These are phyloP conservation scores for Nakazawaea populi DNA, from an alignment of 805 yeast species.

Conservation along the genomic window DNA sequence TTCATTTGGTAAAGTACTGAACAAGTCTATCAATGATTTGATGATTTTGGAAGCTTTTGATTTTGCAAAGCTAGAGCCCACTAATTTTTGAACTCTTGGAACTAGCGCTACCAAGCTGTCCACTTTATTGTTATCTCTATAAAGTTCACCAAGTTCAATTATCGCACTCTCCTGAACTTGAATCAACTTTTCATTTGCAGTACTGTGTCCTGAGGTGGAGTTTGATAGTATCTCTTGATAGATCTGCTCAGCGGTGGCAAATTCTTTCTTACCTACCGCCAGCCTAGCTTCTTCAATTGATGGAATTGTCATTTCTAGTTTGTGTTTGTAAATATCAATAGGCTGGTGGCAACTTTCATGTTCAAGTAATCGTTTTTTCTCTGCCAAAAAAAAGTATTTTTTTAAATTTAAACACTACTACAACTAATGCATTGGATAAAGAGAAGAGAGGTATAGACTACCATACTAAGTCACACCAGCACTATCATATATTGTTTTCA, in stretches of 20 bases:
- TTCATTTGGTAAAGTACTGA: conserved; percentile 51
- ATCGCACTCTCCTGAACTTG: conserved; percentile 66
- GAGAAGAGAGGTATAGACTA: too few species aligned
- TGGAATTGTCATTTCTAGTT: conserved; percentile 20
- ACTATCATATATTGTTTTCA: too few species aligned
- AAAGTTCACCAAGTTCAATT: conserved; percentile 69
- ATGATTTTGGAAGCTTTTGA: conserved; percentile 93
- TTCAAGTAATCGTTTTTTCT: too few species aligned
- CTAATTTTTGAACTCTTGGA: conserved; percentile 59
- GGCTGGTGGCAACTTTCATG: conserved; percentile 1
- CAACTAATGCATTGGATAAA: too few species aligned
- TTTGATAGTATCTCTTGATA: conserved; percentile 44
- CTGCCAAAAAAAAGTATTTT: background rate
- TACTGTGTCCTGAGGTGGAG: conserved; percentile 8
- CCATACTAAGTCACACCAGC: too few species aligned
- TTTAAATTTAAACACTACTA: background rate
- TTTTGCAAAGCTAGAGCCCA: conserved; percentile 72
- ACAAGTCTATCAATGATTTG: conserved; percentile 70
- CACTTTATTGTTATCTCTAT: conserved; percentile 42
- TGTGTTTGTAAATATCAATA: background rate
- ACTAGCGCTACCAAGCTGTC: conserved; percentile 57
- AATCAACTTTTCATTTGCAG: conserved; percentile 31
- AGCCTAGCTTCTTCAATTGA: conserved; percentile 56
- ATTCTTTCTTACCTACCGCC: conserved; percentile 44
- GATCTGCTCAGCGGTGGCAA: conserved; percentile 50